phyloP scores from a whole-genome alignment of 2,329 filamentous ascomycete species.

The Aspergillus hortae region DNA sequence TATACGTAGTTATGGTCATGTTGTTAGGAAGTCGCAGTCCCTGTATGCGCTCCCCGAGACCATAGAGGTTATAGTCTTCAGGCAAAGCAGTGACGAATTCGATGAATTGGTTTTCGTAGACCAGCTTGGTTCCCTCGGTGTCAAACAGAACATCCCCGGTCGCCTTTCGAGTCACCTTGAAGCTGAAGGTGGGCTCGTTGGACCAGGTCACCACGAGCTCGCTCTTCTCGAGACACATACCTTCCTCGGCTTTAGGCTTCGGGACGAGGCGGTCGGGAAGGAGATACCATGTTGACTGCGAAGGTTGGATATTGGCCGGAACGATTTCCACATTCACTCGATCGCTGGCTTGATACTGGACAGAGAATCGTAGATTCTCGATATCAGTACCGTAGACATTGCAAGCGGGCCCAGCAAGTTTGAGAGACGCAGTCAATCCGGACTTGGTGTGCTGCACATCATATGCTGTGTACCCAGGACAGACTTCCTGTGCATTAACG shows the following conservation, averaged over 20 bases:
- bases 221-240: neutral
- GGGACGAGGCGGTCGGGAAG: neutral
- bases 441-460: neutral
- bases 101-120: conserved; percentile 74
- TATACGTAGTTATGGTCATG: too few species aligned
- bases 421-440: conserved; percentile 56
- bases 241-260: neutral
- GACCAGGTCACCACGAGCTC: neutral
- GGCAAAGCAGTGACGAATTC: conserved; percentile 65
- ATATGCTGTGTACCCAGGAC: neutral
- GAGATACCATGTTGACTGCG: neutral
- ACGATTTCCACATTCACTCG: conserved; percentile 62
- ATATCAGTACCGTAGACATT: conserved; percentile 56
- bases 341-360: conserved; percentile 55
- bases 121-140: conserved; percentile 58
- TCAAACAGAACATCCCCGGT: conserved; percentile 52
- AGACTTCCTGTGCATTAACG: neutral
- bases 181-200: neutral
- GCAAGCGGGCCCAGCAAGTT: conserved; percentile 62
- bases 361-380: conserved; percentile 48
- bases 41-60: conserved; percentile 74
- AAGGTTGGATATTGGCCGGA: neutral
- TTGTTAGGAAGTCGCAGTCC: conserved; percentile 53
- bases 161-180: conserved; percentile 39
- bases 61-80: conserved; percentile 67